A percentile compares a stretch with the other conserved stretches of the same genome.
Evolutionary conservation across 306 rosid genomes (phyloP).

Genomic region (Macrotyloma uniflorum): DNA sequence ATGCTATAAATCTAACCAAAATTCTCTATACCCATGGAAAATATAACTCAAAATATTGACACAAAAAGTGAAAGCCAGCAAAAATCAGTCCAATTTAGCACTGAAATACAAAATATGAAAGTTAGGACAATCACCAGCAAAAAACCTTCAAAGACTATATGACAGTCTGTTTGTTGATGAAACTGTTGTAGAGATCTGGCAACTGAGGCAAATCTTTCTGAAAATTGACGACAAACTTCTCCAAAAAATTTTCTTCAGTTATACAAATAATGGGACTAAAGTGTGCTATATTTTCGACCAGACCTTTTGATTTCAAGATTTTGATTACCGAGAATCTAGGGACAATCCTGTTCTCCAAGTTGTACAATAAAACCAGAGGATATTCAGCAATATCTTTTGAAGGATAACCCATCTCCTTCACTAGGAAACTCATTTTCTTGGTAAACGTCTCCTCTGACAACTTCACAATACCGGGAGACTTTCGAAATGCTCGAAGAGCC

Average conservation of each 20-base stretch:
- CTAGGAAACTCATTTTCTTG: constrained; percentile 23
- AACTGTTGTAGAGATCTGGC: not conserved
- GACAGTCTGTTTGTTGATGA: not conserved
- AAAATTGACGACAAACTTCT: not conserved
- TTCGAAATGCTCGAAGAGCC: constrained; percentile 32
- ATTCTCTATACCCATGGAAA: not conserved
- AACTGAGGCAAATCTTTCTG: constrained; percentile 3
- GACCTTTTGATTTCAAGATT: constrained; percentile 15
- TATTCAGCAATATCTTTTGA: not conserved
- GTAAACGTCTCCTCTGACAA: constrained; percentile 7
- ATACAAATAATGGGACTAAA: not conserved
- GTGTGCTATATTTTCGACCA: not conserved
- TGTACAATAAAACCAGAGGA: not conserved
- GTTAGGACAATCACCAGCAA: not conserved
- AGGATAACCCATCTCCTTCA: constrained; percentile 36
- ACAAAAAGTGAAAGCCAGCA: not conserved
- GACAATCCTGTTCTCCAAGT: constrained; percentile 44
- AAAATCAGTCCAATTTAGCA: not conserved
- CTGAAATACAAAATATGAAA: not conserved
- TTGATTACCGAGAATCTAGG: constrained; percentile 14
- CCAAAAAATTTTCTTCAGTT: not conserved
- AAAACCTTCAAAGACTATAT: not conserved
- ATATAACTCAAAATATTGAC: not conserved
- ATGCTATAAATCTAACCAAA: not conserved
- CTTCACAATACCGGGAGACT: constrained; percentile 30